Conservation (phyloP, 2,329 filamentous ascomycete genomes). For the Exophiala aquamarina region DNA sequence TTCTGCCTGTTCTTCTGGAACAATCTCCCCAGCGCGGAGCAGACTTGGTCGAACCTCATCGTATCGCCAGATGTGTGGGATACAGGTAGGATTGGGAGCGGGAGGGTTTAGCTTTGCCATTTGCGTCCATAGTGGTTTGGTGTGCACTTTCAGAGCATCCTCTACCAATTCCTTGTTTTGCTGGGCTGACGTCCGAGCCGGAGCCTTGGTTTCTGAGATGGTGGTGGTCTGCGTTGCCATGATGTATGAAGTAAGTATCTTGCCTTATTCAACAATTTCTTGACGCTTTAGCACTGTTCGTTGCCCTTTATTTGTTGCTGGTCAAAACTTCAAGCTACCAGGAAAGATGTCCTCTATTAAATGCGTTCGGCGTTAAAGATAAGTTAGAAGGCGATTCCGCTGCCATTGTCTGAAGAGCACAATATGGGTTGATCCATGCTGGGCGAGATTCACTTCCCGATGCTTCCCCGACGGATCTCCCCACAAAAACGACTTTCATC, state of each 20-base stretch:
- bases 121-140: conserved; percentile 50
- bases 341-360: too few relatives aligned
- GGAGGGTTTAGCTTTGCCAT: conserved; percentile 43
- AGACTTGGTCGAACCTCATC: conserved; percentile 36
- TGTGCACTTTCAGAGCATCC: conserved; percentile 21
- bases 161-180: conserved; percentile 18
- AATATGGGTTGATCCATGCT: neutral
- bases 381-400: too few relatives aligned
- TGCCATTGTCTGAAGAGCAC: too few relatives aligned
- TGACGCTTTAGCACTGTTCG: too few relatives aligned
- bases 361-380: neutral
- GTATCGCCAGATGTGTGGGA: conserved; percentile 36
- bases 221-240: conserved; percentile 14
- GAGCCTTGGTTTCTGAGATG: conserved; percentile 6
- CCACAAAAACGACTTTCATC: neutral
- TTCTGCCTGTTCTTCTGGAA: conserved; percentile 40
- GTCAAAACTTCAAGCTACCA: too few relatives aligned
- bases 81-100: conserved; percentile 21
- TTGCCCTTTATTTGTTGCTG: too few relatives aligned
- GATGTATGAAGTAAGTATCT: too few relatives aligned
- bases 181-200: conserved; percentile 7
- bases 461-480: conserved; percentile 15
- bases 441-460: conserved; percentile 8
- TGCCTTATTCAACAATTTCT: too few relatives aligned
- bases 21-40: conserved; percentile 37